Conservation (phyloP, 164 flowering plant species). For the Vitis cinerea region DNA sequence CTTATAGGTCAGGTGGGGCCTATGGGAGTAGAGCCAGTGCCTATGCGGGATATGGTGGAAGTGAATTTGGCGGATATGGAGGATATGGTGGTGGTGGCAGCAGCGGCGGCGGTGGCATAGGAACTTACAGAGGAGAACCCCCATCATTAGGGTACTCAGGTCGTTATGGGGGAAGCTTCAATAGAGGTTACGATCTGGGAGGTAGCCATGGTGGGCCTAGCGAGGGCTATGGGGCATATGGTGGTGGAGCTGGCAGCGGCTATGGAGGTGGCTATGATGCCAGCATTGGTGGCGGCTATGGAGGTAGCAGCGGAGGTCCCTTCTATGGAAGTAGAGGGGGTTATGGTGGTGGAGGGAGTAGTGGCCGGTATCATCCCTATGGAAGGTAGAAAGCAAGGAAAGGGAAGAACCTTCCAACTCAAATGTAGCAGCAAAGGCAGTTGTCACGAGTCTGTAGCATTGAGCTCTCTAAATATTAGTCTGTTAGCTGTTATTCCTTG, state of each 20-base stretch:
- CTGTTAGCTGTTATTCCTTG: no score
- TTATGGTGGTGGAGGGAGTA: conserved; percentile 38
- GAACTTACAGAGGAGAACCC: conserved; percentile 62
- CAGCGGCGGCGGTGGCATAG: conserved; percentile 29
- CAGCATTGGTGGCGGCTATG: conserved; percentile 36
- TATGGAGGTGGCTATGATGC: conserved; percentile 19
- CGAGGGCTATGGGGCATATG: conserved; percentile 57
- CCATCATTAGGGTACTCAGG: conserved; percentile 54
- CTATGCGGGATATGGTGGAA: conserved; percentile 58
- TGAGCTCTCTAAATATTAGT: background rate
- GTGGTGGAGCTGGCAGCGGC: conserved; percentile 10
- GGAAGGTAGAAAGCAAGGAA: conserved; percentile 35
- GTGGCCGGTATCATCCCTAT: conserved; percentile 68
- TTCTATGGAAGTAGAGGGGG: conserved; percentile 29
- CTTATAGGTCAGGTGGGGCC: conserved; percentile 60
- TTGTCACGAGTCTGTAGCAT: conserved; percentile 1
- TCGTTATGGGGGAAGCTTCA: conserved; percentile 58
- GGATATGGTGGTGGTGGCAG: conserved; percentile 51
- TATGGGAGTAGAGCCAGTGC: conserved; percentile 58
- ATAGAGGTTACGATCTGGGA: conserved; percentile 60
- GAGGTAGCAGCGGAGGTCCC: conserved; percentile 35
- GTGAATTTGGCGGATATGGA: conserved; percentile 61
- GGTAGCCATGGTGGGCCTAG: conserved; percentile 59
- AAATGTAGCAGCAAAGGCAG: background rate
- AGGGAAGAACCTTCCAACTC: background rate